phyloP scores from a whole-genome alignment of 768 basidiomycete species.

The Naganishia onofrii region DNA sequence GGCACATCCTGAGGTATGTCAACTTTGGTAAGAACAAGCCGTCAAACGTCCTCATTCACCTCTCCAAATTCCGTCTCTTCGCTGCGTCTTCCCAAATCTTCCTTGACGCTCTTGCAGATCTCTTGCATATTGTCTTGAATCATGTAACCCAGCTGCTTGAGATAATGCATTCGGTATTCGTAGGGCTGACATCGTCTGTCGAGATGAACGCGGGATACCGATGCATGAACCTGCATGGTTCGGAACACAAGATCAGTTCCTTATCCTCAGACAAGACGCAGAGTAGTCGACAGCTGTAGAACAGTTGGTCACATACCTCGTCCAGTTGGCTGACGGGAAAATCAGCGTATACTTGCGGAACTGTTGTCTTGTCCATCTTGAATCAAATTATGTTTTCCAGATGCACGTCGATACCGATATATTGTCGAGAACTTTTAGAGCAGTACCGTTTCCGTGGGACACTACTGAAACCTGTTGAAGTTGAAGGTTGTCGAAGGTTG shows the following conservation, averaged over 20 bases:
- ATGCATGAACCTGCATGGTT: constrained; percentile 8
- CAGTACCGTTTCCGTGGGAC: no score
- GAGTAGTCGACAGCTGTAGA: background rate
- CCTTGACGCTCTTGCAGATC: constrained; percentile 40
- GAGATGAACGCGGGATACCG: constrained; percentile 11
- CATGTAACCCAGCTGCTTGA: constrained; percentile 50
- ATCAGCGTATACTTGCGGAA: constrained; percentile 16
- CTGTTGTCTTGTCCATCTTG: constrained; percentile 2
- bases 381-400: background rate
- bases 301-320: no score
- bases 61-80: constrained; percentile 40
- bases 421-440: no score
- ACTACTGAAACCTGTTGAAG: no score
- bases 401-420: no score
- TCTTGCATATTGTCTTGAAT: constrained; percentile 46
- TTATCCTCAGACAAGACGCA: background rate
- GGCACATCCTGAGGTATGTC: no score
- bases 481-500: no score
- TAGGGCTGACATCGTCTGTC: constrained; percentile 31
- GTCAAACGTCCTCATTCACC: constrained; percentile 28
- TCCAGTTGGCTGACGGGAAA: constrained; percentile 21
- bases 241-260: background rate
- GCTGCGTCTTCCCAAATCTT: constrained; percentile 44
- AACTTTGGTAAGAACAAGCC: no score
- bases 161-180: constrained; percentile 45